phyloP scores from a whole-genome alignment of 352 stramenopile genomes.

The Globisporangium viniferum region DNA sequence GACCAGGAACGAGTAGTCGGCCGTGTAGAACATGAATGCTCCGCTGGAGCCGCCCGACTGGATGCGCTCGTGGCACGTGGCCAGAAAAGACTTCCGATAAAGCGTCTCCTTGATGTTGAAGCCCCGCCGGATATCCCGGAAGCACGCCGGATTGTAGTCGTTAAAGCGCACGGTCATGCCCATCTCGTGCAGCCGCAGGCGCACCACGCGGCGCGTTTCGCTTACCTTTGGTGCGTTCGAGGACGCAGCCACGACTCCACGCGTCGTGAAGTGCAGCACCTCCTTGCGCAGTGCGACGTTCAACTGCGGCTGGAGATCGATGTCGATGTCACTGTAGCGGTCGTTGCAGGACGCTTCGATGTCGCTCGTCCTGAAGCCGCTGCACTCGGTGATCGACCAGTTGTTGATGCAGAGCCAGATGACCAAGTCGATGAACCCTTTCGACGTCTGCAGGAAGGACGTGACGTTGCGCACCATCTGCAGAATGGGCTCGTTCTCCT shows the following conservation, averaged over 20 bases:
- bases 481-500: slow-evolving; percentile 25
- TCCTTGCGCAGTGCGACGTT: slow-evolving; percentile 86
- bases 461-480: slow-evolving; percentile 50
- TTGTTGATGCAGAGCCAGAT: slow-evolving; percentile 84
- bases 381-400: slow-evolving; percentile 27
- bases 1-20: slow-evolving; percentile 84
- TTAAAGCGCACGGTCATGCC: slow-evolving; percentile 80
- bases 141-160: slow-evolving; percentile 67
- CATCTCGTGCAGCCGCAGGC: slow-evolving; percentile 74
- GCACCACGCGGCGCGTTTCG: slow-evolving; percentile 49
- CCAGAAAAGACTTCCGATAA: slow-evolving; percentile 74
- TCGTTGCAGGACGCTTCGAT: slow-evolving; percentile 31
- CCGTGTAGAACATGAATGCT: slow-evolving; percentile 91
- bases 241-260: slow-evolving; percentile 76
- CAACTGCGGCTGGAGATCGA: slow-evolving; percentile 80
- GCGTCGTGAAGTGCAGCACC: slow-evolving; percentile 87
- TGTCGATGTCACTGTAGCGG: slow-evolving; percentile 69
- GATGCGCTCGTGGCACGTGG: slow-evolving; percentile 81
- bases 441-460: slow-evolving; percentile 69
- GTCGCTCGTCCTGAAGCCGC: not conserved
- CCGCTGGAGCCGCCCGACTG: slow-evolving; percentile 84
- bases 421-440: slow-evolving; percentile 80
- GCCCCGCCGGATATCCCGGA: slow-evolving; percentile 74
- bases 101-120: slow-evolving; percentile 74
- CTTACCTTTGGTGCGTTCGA: slow-evolving; percentile 56